These are phyloP conservation scores for Eucalyptus cloeziana DNA, from an alignment of 345 rosid genomes.

Conservation along the genomic window DNA sequence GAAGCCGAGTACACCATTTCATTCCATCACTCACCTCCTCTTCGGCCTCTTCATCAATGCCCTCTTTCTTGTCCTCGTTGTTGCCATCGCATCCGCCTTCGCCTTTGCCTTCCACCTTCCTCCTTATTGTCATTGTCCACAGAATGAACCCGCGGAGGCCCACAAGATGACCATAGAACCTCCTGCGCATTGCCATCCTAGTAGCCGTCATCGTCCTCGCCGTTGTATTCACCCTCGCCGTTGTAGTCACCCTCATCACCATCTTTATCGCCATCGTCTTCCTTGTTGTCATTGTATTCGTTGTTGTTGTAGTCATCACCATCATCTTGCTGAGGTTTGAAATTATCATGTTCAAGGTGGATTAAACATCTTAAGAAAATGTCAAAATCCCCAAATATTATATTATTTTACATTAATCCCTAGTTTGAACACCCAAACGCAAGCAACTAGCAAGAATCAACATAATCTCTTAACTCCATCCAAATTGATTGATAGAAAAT, in stretches of 20 bases:
- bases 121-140: neutral
- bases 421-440: neutral
- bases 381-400: neutral
- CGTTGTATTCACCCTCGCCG: no score
- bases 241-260: neutral
- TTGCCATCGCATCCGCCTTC: neutral
- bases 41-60: neutral
- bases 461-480: neutral
- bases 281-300: slow-evolving; percentile 23
- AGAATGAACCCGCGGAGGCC: neutral
- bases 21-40: neutral
- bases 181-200: neutral
- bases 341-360: neutral
- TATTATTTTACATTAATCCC: neutral
- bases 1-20: neutral
- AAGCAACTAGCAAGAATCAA: neutral
- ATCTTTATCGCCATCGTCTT: slow-evolving; percentile 30
- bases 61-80: neutral
- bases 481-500: neutral
- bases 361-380: neutral
- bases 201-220: neutral
- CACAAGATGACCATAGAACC: neutral
- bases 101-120: neutral
- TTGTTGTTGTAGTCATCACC: neutral
- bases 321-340: neutral